phyloP scores from a whole-genome alignment of 208 protist species.

The Phytomonas serpens region DNA sequence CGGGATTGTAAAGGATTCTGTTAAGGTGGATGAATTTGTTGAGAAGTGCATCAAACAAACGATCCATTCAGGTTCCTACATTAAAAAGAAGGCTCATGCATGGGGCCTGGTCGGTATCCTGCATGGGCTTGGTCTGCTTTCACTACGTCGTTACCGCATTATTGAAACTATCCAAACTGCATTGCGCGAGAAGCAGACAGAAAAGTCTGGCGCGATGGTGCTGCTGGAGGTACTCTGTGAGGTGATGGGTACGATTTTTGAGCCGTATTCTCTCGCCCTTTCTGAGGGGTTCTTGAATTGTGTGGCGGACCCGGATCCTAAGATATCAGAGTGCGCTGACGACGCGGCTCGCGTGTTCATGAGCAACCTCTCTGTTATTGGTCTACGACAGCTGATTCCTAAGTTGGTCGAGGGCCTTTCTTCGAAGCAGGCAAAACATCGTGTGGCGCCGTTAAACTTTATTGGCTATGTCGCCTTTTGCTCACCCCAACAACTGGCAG shows the following conservation, averaged over 20 bases:
- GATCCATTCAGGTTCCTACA: conserved; percentile 79
- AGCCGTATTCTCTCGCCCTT: conserved; percentile 82
- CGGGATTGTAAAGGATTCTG: conserved; percentile 42
- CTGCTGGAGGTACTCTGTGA: conserved; percentile 80
- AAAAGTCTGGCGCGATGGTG: conserved; percentile 81
- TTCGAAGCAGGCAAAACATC: conserved; percentile 63
- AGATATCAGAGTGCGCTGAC: conserved; percentile 84
- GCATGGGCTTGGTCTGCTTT: conserved; percentile 65
- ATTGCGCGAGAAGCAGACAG: conserved; percentile 51
- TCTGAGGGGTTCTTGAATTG: conserved; percentile 60
- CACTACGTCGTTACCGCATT: conserved; percentile 67
- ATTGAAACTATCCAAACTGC: conserved; percentile 52
- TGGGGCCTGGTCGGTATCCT: conserved; percentile 82
- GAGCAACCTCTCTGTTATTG: conserved; percentile 67
- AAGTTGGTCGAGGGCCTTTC: conserved; percentile 58
- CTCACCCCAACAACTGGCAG: conserved; percentile 85
- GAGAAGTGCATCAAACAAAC: conserved; percentile 87
- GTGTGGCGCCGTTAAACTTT: conserved; percentile 81
- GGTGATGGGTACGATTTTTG: conserved; percentile 63
- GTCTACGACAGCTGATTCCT: conserved; percentile 83
- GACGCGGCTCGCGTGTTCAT: conserved; percentile 80
- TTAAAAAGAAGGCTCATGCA: conserved; percentile 90
- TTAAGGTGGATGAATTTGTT: conserved; percentile 82
- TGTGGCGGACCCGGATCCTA: conserved; percentile 75
- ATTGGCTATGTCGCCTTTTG: conserved; percentile 90